Evolutionary conservation across 2,329 filamentous ascomycete genomes (phyloP).

Genomic region (Chaetomium olivaceum): DNA sequence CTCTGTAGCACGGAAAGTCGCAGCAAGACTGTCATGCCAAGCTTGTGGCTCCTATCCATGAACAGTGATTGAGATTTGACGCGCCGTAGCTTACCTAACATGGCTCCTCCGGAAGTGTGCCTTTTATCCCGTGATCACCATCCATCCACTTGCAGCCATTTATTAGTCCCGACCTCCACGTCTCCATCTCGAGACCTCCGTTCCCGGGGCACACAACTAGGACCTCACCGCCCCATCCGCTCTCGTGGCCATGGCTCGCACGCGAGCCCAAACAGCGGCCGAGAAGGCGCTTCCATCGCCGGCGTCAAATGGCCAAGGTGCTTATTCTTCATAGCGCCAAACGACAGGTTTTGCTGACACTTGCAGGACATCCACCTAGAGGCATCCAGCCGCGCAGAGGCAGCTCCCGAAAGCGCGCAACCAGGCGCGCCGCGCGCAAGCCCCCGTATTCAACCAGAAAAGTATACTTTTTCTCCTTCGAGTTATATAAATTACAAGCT

Average conservation of each 20-base stretch:
- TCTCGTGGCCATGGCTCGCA: neutral
- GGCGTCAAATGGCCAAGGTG: slow-evolving; percentile 28
- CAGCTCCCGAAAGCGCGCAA: slow-evolving; percentile 23
- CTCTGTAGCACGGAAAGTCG: no score
- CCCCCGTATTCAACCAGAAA: slow-evolving; percentile 7
- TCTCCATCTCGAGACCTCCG: no score
- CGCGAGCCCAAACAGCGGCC: neutral
- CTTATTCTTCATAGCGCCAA: slow-evolving; percentile 27
- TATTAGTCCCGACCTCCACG: no score
- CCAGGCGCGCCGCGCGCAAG: slow-evolving; percentile 4
- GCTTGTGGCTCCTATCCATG: no score
- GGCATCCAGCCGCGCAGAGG: slow-evolving; percentile 22
- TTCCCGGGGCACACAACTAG: no score
- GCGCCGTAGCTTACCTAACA: no score
- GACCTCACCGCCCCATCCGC: no score
- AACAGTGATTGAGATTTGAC: no score
- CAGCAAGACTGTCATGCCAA: no score
- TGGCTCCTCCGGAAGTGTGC: no score
- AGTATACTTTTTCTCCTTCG: slow-evolving; percentile 17
- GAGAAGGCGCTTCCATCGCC: slow-evolving; percentile 21
- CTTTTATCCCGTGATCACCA: no score
- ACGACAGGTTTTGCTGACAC: slow-evolving; percentile 12
- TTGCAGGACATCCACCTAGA: slow-evolving; percentile 24
- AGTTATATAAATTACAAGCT: slow-evolving; percentile 20
- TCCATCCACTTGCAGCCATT: no score